These are phyloP conservation scores for Cladobotryum protrusum DNA, from an alignment of 2,329 filamentous ascomycete species.

Conservation along the genomic window DNA sequence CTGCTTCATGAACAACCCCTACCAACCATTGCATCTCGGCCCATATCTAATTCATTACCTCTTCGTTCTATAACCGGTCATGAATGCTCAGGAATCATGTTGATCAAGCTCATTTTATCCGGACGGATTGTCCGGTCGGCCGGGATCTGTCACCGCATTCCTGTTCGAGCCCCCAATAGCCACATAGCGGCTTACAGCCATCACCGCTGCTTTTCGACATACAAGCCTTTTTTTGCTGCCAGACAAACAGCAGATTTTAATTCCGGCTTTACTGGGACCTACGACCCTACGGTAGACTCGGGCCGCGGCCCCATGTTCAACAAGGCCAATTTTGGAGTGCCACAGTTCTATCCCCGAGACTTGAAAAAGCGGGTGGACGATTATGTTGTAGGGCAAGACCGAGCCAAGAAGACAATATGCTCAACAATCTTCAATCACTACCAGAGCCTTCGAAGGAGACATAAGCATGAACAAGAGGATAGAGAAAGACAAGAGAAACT, in stretches of 20 bases:
- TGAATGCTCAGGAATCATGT: not conserved
- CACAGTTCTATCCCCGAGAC: constrained; percentile 57
- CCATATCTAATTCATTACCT: too few relatives aligned
- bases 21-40: too few relatives aligned
- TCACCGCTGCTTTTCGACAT: constrained; percentile 21
- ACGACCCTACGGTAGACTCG: constrained; percentile 48
- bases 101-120: not conserved
- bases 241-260: constrained; percentile 46
- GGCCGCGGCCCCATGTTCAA: constrained; percentile 55
- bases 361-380: constrained; percentile 90
- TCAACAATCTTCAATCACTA: constrained; percentile 97
- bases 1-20: too few relatives aligned
- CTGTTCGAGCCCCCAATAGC: not conserved
- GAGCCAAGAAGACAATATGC: constrained; percentile 88
- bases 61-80: too few relatives aligned
- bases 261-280: constrained; percentile 53
- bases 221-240: constrained; percentile 20
- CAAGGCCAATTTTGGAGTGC: constrained; percentile 52
- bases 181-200: not conserved
- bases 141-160: not conserved
- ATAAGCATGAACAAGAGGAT: constrained; percentile 67
- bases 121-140: not conserved
- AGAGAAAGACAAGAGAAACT: constrained; percentile 54
- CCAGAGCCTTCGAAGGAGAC: constrained; percentile 72
- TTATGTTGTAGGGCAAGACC: constrained; percentile 93